These are phyloP conservation scores for Cercophora sp. DNA, from an alignment of 495 filamentous ascomycete genomes.

Conservation along the genomic window DNA sequence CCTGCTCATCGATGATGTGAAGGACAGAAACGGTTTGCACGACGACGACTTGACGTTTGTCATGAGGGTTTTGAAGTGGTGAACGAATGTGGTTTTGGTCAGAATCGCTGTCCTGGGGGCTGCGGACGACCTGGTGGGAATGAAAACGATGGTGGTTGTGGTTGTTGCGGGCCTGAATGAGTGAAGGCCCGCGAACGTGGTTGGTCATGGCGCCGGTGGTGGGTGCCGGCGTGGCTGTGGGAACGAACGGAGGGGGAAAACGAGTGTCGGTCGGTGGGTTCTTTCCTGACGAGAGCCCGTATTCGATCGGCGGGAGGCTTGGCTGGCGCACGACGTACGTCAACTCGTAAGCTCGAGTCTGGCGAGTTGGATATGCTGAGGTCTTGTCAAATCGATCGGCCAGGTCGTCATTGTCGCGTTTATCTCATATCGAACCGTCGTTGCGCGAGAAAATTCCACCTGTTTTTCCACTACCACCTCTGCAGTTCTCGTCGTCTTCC, in stretches of 20 bases:
- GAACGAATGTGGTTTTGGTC: slow-evolving; percentile 36
- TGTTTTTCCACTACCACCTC: no score
- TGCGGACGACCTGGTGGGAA: slow-evolving; percentile 24
- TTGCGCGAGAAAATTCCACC: slow-evolving; percentile 5
- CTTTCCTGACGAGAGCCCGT: slow-evolving; percentile 18
- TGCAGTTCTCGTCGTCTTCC: slow-evolving; percentile 6
- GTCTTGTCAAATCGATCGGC: slow-evolving; percentile 18
- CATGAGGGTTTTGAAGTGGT: slow-evolving; percentile 24
- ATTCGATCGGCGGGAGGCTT: slow-evolving; percentile 22
- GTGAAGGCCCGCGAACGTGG: slow-evolving; percentile 48
- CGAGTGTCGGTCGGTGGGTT: slow-evolving; percentile 7
- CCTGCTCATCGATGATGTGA: slow-evolving; percentile 45
- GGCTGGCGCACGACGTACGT: slow-evolving; percentile 6
- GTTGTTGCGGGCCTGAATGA: slow-evolving; percentile 48
- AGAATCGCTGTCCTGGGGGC: slow-evolving; percentile 15
- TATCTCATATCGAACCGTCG: slow-evolving; percentile 20
- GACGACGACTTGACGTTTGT: slow-evolving; percentile 37
- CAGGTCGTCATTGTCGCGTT: slow-evolving; percentile 25
- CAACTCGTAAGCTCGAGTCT: slow-evolving; percentile 22
- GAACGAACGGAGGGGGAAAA: slow-evolving; percentile 12
- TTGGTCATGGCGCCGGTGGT: slow-evolving; percentile 47
- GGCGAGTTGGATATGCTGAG: slow-evolving; percentile 7
- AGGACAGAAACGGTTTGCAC: slow-evolving; percentile 48
- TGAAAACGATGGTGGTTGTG: slow-evolving; percentile 29
- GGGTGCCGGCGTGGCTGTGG: slow-evolving; percentile 28